Conservation (phyloP, 2,329 filamentous ascomycete genomes). For the Phyllosticta citrichinensis region DNA sequence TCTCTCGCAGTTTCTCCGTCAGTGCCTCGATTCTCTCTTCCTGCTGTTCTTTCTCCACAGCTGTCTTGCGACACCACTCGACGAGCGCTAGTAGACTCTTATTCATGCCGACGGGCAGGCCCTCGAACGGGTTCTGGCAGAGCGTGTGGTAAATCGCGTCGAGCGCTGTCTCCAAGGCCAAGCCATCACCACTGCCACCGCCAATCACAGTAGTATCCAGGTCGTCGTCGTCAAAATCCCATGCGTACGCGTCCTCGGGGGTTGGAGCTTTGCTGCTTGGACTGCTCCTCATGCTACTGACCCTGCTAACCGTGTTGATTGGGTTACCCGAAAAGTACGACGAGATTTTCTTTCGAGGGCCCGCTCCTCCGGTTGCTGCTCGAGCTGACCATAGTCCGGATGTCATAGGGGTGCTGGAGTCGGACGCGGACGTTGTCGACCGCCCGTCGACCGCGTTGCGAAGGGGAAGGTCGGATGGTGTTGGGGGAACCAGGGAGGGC, state of each 20-base stretch:
- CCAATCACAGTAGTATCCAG: neutral
- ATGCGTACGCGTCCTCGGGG: neutral
- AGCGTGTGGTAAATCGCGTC: slow-evolving; percentile 6
- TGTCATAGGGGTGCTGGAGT: neutral
- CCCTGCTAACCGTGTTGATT: slow-evolving; percentile 14
- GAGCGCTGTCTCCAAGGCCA: neutral
- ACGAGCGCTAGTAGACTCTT: neutral
- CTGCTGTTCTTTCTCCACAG: neutral
- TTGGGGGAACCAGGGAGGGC: neutral
- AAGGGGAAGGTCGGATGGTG: neutral
- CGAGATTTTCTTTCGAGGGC: slow-evolving; percentile 6
- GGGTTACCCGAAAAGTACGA: slow-evolving; percentile 13
- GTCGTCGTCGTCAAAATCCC: neutral
- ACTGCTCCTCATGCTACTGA: neutral
- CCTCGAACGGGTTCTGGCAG: slow-evolving; percentile 3
- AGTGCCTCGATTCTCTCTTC: neutral
- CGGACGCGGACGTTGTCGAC: slow-evolving; percentile 2
- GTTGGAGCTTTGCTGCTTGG: neutral
- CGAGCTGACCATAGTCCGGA: neutral
- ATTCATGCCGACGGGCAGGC: slow-evolving; percentile 2
- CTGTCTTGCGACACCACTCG: slow-evolving; percentile 1
- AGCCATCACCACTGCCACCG: neutral
- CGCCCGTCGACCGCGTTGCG: neutral
- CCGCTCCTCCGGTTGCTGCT: neutral
- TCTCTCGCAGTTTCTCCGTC: neutral